Evolutionary conservation across 495 filamentous ascomycete genomes (phyloP), one percentile per base, ranked within the genome.

Genomic region (Immersiella caudata): DNA sequence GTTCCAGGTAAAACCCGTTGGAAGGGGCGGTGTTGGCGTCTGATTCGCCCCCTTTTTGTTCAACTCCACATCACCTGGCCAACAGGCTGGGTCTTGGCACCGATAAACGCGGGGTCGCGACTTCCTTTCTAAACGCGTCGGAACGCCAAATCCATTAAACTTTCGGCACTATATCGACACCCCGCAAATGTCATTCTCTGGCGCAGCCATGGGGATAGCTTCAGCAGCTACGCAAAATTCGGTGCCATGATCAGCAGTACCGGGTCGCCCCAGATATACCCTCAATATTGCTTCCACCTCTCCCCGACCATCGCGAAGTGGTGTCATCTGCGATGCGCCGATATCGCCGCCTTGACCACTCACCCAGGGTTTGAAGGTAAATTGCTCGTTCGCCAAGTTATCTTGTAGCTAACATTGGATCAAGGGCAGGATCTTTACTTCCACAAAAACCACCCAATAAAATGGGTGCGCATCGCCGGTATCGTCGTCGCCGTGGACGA

Each of bases 391-490:
- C 18, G 24, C 33, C 2, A 3, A 11, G 56, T 25, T 16, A 3
- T 25, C 2, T 59, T 20, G 56, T 20, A 46, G 40, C 54, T 66
- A 36, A 66, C 59, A 9, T 59, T 27, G 1, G 12, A 8, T 33
- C 24, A 51, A 94, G 89, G 86, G 62, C 88, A 92, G 76, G 80
- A 88, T 71, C 79, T 94, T 21, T 95, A 87, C 80, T 93, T 94
- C 80, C 83, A 90, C 80, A 73, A 84, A 36, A 97, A 97, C 80
- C 93, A 98, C 77, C 95, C 96, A 0, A 90, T 98, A 67, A 89
- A 88, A 83, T 97, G 88, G 86, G 87, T 95, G 50, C 87, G 89
- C 68, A 71, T 97, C 20, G 84, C 90, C 24, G 95, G 94, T 14
- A 76, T 89, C 18, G 84, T 99, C 21, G 89, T 96, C 57, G 90